Base-by-base conservation (phyloP, 176 grass and related monocot species). In the Eragrostis nindensis region DNA sequence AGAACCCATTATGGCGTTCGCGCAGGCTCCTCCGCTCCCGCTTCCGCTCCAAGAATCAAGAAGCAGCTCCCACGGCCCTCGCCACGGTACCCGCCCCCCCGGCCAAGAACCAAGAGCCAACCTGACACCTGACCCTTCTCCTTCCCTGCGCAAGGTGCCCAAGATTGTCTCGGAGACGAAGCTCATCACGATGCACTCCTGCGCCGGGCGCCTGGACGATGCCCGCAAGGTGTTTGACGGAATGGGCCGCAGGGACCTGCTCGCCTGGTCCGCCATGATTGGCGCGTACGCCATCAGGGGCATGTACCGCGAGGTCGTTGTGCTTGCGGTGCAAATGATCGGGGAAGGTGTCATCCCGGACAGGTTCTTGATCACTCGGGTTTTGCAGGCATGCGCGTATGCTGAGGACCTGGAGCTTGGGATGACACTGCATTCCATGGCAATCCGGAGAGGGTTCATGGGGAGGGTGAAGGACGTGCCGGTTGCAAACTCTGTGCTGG, bases 221-320 rank as follows among this genome's bases (percentile, higher is more conserved):
- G 86, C 92, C 38, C 89, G 86, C 74, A 38, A 59, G 52, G 77
- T 89, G 62, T 94, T 94, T 38, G 77, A 89, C 4, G 86, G 68
- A 85, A 94, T 94, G 92, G 13, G 68, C 38, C 68, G 53, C 41
- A 81, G 77, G 75, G 90, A 91, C 41, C 73, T 94, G 46, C 85
- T 94, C 46, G 45, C 92, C 42, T 94, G 86, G 86, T 94, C 92
- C 24, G 89, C 89, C 7, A 91, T 94, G 76, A 94, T 94, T 25
- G 86, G 80, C 8, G 84, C 60, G 0, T 89, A 81, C 43, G 76
- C 76, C 43, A 85, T 75, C 46, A 83, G 90, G 72, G 83, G 79
- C 49, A 76, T 90, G 83, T 89, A 88, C 73, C 49, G 27, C 0
- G 92, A 87, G 19, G 89, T 91, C 1, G 61, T 75, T 0, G 46